These are phyloP conservation scores for Microcyclospora pomicola DNA, from an alignment of 2,329 filamentous ascomycete genomes.

Conservation along the genomic window DNA sequence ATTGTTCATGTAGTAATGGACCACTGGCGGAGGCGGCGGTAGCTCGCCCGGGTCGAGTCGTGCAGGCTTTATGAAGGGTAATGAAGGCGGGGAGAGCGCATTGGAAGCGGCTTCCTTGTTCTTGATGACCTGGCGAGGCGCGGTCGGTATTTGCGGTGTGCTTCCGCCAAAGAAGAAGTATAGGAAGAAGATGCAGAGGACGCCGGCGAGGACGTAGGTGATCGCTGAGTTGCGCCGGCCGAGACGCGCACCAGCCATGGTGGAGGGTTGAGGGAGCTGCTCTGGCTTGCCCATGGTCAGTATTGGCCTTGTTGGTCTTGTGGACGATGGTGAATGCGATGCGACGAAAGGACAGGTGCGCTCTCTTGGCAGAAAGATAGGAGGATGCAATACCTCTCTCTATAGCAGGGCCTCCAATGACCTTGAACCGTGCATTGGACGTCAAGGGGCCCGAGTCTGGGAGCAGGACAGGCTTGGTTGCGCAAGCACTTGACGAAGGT, in stretches of 20 bases:
- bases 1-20: constrained; percentile 90
- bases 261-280: constrained; percentile 10
- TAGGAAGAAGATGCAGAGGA: constrained; percentile 51
- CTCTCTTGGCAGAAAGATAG: too few species aligned
- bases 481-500: too few species aligned
- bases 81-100: constrained; percentile 58
- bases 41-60: constrained; percentile 40
- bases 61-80: constrained; percentile 55
- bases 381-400: too few species aligned
- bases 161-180: constrained; percentile 34
- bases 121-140: constrained; percentile 34
- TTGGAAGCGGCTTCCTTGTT: constrained; percentile 48
- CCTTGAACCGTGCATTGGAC: too few species aligned
- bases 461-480: too few species aligned
- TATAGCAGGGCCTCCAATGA: too few species aligned
- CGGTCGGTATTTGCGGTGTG: constrained; percentile 44
- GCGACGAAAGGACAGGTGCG: too few species aligned
- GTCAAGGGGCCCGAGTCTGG: too few species aligned
- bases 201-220: constrained; percentile 56
- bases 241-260: constrained; percentile 47
- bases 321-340: too few species aligned
- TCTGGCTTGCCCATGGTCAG: too few species aligned
- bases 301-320: too few species aligned
- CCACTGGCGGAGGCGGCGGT: constrained; percentile 64
- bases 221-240: constrained; percentile 69